Percentiles rank a stretch among this genome's conserved stretches.
Evolutionary conservation across 306 rosid genomes (phyloP).

Genomic region (Cucumis melo): DNA sequence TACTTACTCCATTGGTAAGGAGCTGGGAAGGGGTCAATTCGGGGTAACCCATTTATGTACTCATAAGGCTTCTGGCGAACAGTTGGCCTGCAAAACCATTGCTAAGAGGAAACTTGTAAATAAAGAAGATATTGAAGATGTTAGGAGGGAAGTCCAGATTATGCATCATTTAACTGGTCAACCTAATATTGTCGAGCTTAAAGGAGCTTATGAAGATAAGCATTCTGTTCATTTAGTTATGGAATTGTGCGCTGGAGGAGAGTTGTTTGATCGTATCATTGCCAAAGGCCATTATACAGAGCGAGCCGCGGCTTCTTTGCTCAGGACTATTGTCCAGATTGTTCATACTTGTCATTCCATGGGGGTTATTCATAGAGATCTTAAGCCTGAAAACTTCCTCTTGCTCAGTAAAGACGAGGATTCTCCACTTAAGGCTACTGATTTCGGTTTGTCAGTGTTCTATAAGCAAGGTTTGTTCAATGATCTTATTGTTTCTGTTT

Average conservation of each 20-base stretch:
- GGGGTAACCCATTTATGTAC: slow-evolving; percentile 85
- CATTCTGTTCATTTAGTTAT: slow-evolving; percentile 82
- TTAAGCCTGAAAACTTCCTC: slow-evolving; percentile 98
- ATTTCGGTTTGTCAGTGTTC: slow-evolving; percentile 87
- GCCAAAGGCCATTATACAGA: slow-evolving; percentile 94
- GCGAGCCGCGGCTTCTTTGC: slow-evolving; percentile 74
- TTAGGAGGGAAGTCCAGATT: slow-evolving; percentile 85
- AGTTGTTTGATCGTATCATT: slow-evolving; percentile 82
- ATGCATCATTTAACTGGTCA: slow-evolving; percentile 92
- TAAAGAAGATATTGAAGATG: slow-evolving; percentile 83
- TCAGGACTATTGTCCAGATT: slow-evolving; percentile 75
- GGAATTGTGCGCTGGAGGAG: slow-evolving; percentile 96
- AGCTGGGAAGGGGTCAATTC: slow-evolving; percentile 87
- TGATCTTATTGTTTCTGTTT: not conserved
- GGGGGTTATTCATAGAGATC: slow-evolving; percentile 97
- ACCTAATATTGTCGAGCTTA: slow-evolving; percentile 71
- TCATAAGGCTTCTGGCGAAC: slow-evolving; percentile 52
- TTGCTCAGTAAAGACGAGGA: slow-evolving; percentile 57
- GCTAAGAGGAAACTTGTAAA: slow-evolving; percentile 78
- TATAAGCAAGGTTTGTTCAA: slow-evolving; percentile 83
- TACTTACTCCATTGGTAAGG: slow-evolving; percentile 58
- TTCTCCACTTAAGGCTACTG: slow-evolving; percentile 89
- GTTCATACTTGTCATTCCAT: slow-evolving; percentile 89
- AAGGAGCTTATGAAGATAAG: slow-evolving; percentile 82
- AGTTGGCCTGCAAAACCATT: slow-evolving; percentile 80